phyloP scores from a whole-genome alignment of 495 filamentous ascomycete genomes.

The Penicillium chermesinum region DNA sequence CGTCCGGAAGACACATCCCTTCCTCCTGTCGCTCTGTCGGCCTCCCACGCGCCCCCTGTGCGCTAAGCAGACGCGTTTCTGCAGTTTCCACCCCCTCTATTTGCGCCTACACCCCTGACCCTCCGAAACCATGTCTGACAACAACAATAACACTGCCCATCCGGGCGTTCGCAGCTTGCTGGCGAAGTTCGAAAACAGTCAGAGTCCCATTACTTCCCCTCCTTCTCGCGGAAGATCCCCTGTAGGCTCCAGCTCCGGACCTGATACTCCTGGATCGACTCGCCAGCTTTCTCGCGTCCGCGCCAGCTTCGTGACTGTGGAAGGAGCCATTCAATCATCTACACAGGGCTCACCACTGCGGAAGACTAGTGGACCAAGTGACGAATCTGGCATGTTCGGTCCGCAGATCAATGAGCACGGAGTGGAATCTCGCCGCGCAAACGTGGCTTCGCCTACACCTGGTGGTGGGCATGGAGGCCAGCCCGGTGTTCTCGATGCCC shows the following conservation, averaged over 20 bases:
- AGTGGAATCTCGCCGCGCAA: slow-evolving; percentile 26
- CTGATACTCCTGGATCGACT: slow-evolving; percentile 37
- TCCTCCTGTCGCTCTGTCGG: slow-evolving; percentile 3
- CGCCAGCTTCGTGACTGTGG: slow-evolving; percentile 79
- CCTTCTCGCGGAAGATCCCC: slow-evolving; percentile 73
- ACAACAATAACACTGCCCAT: slow-evolving; percentile 41
- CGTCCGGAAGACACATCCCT: not conserved
- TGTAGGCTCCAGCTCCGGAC: slow-evolving; percentile 30
- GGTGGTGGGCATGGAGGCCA: slow-evolving; percentile 13
- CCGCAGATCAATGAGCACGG: slow-evolving; percentile 34
- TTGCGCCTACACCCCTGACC: slow-evolving; percentile 16
- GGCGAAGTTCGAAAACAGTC: slow-evolving; percentile 80
- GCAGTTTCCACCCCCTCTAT: slow-evolving; percentile 10
- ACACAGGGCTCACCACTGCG: slow-evolving; percentile 32
- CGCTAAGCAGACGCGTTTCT: slow-evolving; percentile 10
- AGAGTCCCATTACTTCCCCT: slow-evolving; percentile 48
- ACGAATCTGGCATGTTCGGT: slow-evolving; percentile 28
- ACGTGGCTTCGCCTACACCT: slow-evolving; percentile 26
- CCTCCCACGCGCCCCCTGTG: slow-evolving; percentile 12
- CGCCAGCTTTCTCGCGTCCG: slow-evolving; percentile 72
- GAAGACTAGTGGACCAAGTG: slow-evolving; percentile 32
- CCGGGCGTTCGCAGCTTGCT: slow-evolving; percentile 66
- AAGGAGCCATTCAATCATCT: slow-evolving; percentile 38
- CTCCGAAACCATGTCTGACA: slow-evolving; percentile 1
- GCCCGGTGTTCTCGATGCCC: slow-evolving; percentile 12